Conservation (phyloP, 2,329 filamentous ascomycete genomes). For the Blastomyces silverae region DNA sequence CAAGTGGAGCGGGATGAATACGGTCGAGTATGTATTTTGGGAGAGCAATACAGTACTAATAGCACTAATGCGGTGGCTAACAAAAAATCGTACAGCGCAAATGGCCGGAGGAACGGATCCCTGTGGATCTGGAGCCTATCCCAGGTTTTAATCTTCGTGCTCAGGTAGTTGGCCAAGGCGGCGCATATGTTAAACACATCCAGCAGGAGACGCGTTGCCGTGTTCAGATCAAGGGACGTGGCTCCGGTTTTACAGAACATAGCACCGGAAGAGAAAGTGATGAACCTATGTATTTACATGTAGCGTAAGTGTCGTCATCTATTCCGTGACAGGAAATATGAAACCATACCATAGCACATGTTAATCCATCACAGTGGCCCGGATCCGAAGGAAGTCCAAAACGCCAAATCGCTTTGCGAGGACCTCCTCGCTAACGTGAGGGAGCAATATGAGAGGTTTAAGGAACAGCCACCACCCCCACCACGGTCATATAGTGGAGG, state of each 20-base stretch:
- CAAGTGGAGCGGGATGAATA: constrained; percentile 83
- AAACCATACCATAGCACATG: constrained; percentile 10
- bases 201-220: constrained; percentile 91
- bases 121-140: constrained; percentile 82
- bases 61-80: constrained; percentile 1
- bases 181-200: constrained; percentile 96
- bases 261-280: constrained; percentile 86
- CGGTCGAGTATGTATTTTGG: constrained; percentile 60
- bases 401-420: constrained; percentile 80
- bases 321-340: background rate
- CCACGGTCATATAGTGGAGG: constrained; percentile 53
- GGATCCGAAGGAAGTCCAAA: constrained; percentile 75
- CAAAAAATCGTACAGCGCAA: constrained; percentile 59
- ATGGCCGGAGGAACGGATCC: constrained; percentile 96
- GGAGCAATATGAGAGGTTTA: constrained; percentile 85
- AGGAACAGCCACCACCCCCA: constrained; percentile 62
- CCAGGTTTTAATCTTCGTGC: constrained; percentile 93
- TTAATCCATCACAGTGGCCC: constrained; percentile 60
- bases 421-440: constrained; percentile 81
- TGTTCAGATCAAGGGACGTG: constrained; percentile 95
- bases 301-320: constrained; percentile 62
- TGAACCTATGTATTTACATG: constrained; percentile 93
- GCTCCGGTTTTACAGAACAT: constrained; percentile 87
- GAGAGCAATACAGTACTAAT: background rate
- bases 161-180: constrained; percentile 89